A percentile compares a stretch with the other conserved stretches of the same genome.
These are phyloP conservation scores for Phaeosphaeria sp. DNA, from an alignment of 2,329 filamentous ascomycete species.

Conservation along the genomic window DNA sequence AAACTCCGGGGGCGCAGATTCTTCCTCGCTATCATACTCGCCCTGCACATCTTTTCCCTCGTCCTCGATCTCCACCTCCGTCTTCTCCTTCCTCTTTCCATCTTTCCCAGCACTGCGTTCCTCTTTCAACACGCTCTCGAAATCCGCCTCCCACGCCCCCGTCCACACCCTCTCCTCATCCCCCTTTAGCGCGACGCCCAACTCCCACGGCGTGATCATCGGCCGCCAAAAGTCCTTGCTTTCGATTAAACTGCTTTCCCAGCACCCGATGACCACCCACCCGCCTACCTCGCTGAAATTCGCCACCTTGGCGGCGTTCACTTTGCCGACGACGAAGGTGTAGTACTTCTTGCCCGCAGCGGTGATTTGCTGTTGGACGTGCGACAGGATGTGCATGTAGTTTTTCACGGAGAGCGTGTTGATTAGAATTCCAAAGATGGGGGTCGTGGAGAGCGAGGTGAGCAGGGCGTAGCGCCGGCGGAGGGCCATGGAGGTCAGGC, in stretches of 20 bases:
- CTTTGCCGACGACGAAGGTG: conserved; percentile 93
- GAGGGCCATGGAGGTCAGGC: conserved; percentile 64
- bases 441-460: conserved; percentile 77
- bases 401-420: conserved; percentile 94
- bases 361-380: conserved; percentile 75
- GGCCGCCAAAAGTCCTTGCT: conserved; percentile 88
- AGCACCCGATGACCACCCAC: conserved; percentile 97
- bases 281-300: conserved; percentile 96
- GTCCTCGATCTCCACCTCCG: conserved; percentile 59
- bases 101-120: conserved; percentile 7
- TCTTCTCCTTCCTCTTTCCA: conserved; percentile 8
- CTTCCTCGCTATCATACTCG: conserved; percentile 72
- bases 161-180: conserved; percentile 85
- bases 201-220: conserved; percentile 93
- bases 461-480: conserved; percentile 88
- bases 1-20: conserved; percentile 80
- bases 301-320: conserved; percentile 93
- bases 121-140: conserved; percentile 69
- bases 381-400: conserved; percentile 80
- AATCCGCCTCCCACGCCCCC: conserved; percentile 87
- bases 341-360: conserved; percentile 92
- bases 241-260: conserved; percentile 93
- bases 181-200: conserved; percentile 76
- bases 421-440: conserved; percentile 91
- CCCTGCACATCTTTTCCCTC: conserved; percentile 27